A percentile compares a stretch with the other conserved stretches of the same genome.
These are phyloP conservation scores for Verticillium nonalfalfae DNA, from an alignment of 2,329 filamentous ascomycete species.

Conservation along the genomic window DNA sequence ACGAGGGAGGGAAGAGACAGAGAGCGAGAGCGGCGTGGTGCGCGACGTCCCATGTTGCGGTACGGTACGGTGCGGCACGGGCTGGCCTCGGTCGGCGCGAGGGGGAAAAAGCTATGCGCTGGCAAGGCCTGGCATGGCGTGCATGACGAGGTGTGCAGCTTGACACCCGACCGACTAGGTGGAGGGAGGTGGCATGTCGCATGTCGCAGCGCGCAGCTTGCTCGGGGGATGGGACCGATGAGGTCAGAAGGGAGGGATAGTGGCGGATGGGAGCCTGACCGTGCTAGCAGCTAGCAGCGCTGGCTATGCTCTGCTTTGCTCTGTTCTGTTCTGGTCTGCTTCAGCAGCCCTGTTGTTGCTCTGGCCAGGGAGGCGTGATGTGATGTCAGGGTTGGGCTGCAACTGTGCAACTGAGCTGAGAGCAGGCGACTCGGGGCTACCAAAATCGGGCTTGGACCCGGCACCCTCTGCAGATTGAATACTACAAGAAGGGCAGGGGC, in stretches of 20 bases:
- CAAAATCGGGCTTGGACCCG: no score
- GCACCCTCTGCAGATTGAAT: no score
- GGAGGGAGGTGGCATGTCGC: constrained; percentile 12
- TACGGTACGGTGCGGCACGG: not conserved
- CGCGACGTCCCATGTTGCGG: not conserved
- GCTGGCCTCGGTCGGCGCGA: constrained; percentile 29
- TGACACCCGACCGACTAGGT: constrained; percentile 30
- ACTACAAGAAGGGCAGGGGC: no score
- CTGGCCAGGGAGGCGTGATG: not conserved
- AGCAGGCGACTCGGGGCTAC: not conserved
- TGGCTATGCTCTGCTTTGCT: not conserved
- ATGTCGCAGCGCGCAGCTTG: not conserved
- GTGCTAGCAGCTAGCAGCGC: not conserved
- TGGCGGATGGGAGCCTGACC: constrained; percentile 1
- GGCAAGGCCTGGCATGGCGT: constrained; percentile 30
- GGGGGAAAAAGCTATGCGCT: constrained; percentile 43
- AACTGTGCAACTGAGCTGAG: not conserved
- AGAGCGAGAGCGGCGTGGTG: constrained; percentile 16
- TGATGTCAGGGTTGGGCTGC: not conserved
- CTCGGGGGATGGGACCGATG: constrained; percentile 6
- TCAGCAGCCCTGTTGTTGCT: not conserved
- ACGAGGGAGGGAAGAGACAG: constrained; percentile 16
- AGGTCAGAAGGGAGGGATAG: constrained; percentile 12
- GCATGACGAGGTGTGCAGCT: constrained; percentile 54
- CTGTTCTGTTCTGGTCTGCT: not conserved